Base-by-base conservation (phyloP, 345 rosid species). In the Cardamine occulta region DNA sequence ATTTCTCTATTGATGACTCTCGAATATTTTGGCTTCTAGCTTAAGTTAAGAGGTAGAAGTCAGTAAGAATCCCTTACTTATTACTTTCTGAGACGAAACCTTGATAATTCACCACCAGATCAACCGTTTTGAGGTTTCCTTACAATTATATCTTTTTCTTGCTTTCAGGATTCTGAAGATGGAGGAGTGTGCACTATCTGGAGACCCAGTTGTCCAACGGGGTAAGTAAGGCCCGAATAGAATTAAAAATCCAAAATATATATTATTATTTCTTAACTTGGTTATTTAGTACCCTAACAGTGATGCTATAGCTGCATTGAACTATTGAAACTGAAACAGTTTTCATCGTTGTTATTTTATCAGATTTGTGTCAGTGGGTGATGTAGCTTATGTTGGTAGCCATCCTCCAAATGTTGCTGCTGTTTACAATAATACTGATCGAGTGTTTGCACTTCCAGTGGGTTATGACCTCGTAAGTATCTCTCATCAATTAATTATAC, bases 341-440 rank as follows among this genome's bases (percentile, higher is more conserved):
- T 70, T 45, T 67, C 21, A 42, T 79, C 39, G 54, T 54, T 55
- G 19, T 31, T 28, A 32, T 62, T 58, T 13, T 21, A 9, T 39
- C 82, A 95, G 98, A 82, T 92, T 86, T 70, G 83, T 95, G 73
- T 90, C 93, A 15, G 77, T 95, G 14, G 97, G 97, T 35, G 97
- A 92, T 77, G 81, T 95, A 73, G 99, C 97, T 76, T 89, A 72
- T 66, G 84, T 85, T 69, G 97, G 99, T 68, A 74, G 70, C 79
- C 97, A 95, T 84, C 88, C 96, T 71, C 99, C 99, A 55, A 87
- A 83, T 80, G 94, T 90, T 45, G 92, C 97, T 56, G 99, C 99
- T 71, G 86, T 89, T 71, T 95, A 95, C 82, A 82, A 66, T 62
- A 84, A 86, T 40, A 39, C 19, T 19, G 80, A 83, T 18, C 51